Conservation (phyloP, 116 monocot genomes). For the Trichopus zeylanicus region DNA sequence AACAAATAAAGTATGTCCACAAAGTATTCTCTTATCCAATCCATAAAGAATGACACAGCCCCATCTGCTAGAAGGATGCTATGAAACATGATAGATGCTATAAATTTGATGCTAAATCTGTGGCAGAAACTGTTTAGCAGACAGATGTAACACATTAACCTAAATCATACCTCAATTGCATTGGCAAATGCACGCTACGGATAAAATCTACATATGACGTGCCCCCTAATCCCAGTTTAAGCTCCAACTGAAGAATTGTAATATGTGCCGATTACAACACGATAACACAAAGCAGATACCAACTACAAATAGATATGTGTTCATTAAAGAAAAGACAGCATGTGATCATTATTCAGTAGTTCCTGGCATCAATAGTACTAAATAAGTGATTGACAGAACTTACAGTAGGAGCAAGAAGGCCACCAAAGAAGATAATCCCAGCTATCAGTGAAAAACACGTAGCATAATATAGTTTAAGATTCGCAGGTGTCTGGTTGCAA, state of each 20-base stretch:
- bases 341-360: neutral
- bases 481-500: conserved; percentile 71
- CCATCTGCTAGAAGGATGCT: no score
- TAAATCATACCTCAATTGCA: conserved; percentile 71
- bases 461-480: conserved; percentile 84
- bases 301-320: neutral
- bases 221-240: conserved; percentile 89
- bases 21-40: no score
- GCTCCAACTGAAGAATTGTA: conserved; percentile 62
- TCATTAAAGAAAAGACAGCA: neutral
- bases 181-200: conserved; percentile 70
- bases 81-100: no score
- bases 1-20: no score
- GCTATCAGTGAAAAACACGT: conserved; percentile 75
- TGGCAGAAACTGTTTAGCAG: no score
- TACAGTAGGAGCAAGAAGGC: conserved; percentile 96
- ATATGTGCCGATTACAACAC: neutral
- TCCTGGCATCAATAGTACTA: neutral
- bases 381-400: conserved; percentile 18
- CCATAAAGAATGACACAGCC: no score
- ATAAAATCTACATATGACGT: conserved; percentile 97
- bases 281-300: neutral
- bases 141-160: neutral
- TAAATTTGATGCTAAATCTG: no score
- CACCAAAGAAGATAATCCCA: conserved; percentile 87